Evolutionary conservation across 768 basidiomycete species (phyloP), one percentile per base, ranked within the genome.

Genomic region (Mycena pura): DNA sequence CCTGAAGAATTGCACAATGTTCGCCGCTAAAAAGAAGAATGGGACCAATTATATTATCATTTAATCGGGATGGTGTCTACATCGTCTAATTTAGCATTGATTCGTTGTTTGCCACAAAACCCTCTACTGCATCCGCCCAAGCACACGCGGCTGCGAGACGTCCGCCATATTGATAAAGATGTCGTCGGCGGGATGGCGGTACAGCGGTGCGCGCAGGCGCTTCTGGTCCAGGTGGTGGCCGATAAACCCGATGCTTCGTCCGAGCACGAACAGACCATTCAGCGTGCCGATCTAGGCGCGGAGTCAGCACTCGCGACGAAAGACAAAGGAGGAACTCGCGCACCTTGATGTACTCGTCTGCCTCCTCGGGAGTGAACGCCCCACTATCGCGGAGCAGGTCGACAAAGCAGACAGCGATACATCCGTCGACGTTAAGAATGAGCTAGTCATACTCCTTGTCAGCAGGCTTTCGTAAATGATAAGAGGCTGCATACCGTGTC

Each of bases 161-260:
- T 93, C 91, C 22, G 91, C 89, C 88, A 94, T 93, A 77, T 94
- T 91, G 84, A 96, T 95, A 77, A 93, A 95, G 80, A 96, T 95
- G 73, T 95, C 94, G 76, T 95, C 95, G 3, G 94, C 92, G 63
- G 95, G 95, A 78, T 93, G 93, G 66, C 95, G 89, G 86, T 98
- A 96, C 52, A 98, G 82, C 41, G 93, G 93, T 34, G 93, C 93
- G 63, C 90, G 88, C 73, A 96, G 86, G 68, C 95, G 86, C 85
- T 95, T 96, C 85, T 99, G 96, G 81, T 99, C 96, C 47, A 95
- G 87, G 73, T 93, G 93, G 80, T 93, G 94, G 38, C 95, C 95
- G 70, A 96, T 95, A 86, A 99, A 97, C 66, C 96, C 96, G 75
- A 97, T 97, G 75, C 92, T 94, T 67, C 96, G 93, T 45, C 96